Base-by-base conservation (phyloP, 176 grass and related monocot genomes). In the Cenchrus purpureus region DNA sequence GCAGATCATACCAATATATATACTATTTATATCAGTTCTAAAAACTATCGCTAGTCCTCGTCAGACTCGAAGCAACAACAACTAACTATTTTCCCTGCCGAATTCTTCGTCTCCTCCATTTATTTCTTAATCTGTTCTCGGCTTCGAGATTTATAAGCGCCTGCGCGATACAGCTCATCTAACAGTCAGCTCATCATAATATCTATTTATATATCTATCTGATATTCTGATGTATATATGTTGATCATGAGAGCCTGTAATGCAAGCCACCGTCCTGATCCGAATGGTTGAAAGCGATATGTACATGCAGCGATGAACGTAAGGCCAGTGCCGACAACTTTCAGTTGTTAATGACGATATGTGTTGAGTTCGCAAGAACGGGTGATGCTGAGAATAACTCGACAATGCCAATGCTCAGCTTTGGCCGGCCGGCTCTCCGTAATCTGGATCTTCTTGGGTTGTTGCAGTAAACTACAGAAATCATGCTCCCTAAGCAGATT, bases 401-500 rank as follows among this genome's bases (percentile, higher is more conserved):
- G 45, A 11, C 51, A 15, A 53, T 53, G 51, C 11, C 51, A 14
- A 53, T 53, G 51, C 51, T 2, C 51, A 58, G 17, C 19, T 58
- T 58, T 8, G 56, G 83, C 65, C 72, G 78, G 31, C 31, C 31
- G 37, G 65, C 78, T 65, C 56, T 82, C 19, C 70, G 71, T 65
- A 86, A 48, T 82, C 19, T 76, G 71, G 71, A 86, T 81, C 64
- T 65, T 16, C 32, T 76, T 81, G 62, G 53, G 37, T 46, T 7
- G 37, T 46, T 40, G 37, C 37, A 40, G 37, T 40, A 40, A 40
- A 40, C 37, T 40, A 40, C 45, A 46, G 45, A 46, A 46, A 46
- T 46, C 37, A 46, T 46, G 8, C 77, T 20, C 45, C 72, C 25
- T 14, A 8, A 46, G 52, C 67, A 40, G 52, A 19, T 65, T 71